Evolutionary conservation across 306 rosid genomes (phyloP).

Genomic region (Acmispon strigosus): DNA sequence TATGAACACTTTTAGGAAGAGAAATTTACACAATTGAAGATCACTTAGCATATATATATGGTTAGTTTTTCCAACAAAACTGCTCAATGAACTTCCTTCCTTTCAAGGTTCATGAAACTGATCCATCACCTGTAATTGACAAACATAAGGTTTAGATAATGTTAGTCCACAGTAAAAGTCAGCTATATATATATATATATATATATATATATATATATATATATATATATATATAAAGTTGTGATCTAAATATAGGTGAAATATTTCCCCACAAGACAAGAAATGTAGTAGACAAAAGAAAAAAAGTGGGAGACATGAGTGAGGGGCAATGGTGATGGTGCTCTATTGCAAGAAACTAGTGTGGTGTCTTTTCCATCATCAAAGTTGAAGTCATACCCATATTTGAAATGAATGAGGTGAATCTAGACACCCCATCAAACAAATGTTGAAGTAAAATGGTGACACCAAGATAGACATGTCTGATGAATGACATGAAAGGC

Average conservation of each 20-base stretch:
- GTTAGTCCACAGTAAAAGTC: neutral
- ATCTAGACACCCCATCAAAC: neutral
- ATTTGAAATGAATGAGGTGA: constrained; percentile 5
- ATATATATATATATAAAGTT: too few relatives aligned
- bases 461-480: neutral
- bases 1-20: constrained; percentile 19
- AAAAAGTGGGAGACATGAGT: too few relatives aligned
- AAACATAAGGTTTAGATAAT: neutral
- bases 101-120: neutral
- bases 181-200: neutral
- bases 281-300: too few relatives aligned
- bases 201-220: too few relatives aligned
- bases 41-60: neutral
- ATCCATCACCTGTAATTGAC: constrained; percentile 20
- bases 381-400: neutral
- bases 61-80: constrained; percentile 20
- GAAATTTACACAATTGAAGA: constrained; percentile 14
- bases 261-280: too few relatives aligned
- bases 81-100: neutral
- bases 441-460: constrained; percentile 2
- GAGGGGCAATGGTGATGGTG: too few relatives aligned
- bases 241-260: too few relatives aligned
- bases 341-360: neutral
- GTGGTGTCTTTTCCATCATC: constrained; percentile 17
- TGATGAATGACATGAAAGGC: neutral